Base-by-base conservation (phyloP, 345 rosid species). In the Sisymbrium altissimum region DNA sequence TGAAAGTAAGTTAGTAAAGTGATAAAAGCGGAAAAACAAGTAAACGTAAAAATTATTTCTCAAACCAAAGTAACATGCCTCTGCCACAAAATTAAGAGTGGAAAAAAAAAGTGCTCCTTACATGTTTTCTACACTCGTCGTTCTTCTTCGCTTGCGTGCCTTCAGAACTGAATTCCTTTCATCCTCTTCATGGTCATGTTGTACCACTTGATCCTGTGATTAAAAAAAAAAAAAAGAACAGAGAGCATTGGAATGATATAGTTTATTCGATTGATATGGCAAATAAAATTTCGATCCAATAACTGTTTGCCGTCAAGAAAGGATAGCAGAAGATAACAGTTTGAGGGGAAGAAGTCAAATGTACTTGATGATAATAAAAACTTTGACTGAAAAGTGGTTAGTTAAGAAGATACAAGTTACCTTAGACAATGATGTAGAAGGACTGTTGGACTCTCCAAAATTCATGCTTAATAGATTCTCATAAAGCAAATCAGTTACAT, bases 401-500 rank as follows among this genome's bases (percentile, higher is more conserved):
- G 7, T 32, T 30, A 61, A 35, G 55, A 66, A 57, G 46, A 53
- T 82, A 94, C 98, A 66, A 57, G 46, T 43, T 82, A 94, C 98
- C 74, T 72, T 54, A 64, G 81, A 60, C 62, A 72, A 25, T 50
- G 76, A 81, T 6, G 80, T 57, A 52, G 83, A 67, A 62, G 68
- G 66, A 70, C 21, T 50, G 60, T 73, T 80, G 43, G 71, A 66
- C 44, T 85, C 89, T 69, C 78, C 79, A 76, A 85, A 88, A 64
- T 84, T 81, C 49, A 63, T 73, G 23, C 61, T 81, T 60, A 79
- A 78, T 39, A 92, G 85, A 76, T 83, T 84, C 70, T 75, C 80
- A 66, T 73, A 87, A 43, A 88, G 85, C 70, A 58, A 67, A 67
- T 87, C 87, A 62, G 97, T 82, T 75, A 92, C 66, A 82, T 95